Base-by-base conservation (phyloP, 2,329 filamentous ascomycete species). In the Pseudonectria buxi region DNA sequence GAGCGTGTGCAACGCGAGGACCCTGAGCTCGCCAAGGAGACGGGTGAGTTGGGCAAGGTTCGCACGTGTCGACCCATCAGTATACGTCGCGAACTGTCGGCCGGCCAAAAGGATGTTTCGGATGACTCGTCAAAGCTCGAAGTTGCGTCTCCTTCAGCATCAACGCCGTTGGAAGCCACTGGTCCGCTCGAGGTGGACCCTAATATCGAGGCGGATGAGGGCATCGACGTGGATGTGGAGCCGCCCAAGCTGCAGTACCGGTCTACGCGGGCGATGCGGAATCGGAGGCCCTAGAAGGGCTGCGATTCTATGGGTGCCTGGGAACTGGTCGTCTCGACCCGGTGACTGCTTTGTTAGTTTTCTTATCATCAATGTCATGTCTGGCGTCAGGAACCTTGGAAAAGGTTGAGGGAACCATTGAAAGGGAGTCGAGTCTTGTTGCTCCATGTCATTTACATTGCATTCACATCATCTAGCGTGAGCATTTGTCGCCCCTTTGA, bases 1-100 rank as follows among this genome's bases (percentile, higher is more conserved):
- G 69, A 72, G 33, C 72, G 74, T 15, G 56, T 78, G 14, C 54
- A 67, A 36, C 65, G 66, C 11, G 74, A 82, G 41, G 69, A 74
- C 37, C 64, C 69, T 1, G 65, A 67, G 27, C 44, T 62, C 13
- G 58, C 63, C 27, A 59, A 59, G 32, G 63, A 65, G 37, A 48
- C 51, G 4, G 49, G 46, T 11, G 66, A 68, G 22, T 50, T 63
- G 26, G 50, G 51, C 24, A 70, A 67, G 52, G 54, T 63, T 12
- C 63, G 74, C 29, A 72, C 67, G 27, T 71, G 68, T 40, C 66
- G 74, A 12, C 68, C 71, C 24, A 69, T 70, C 37, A 73, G 65
- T 43, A 71, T 77, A 63, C 65, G 74, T 30, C 65, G 66, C 41
- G 71, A 70, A 29, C 49, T 61, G 40, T 45, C 57, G 2, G 46